Conservation (phyloP, 768 basidiomycete genomes). For the Pholiota conissans region DNA sequence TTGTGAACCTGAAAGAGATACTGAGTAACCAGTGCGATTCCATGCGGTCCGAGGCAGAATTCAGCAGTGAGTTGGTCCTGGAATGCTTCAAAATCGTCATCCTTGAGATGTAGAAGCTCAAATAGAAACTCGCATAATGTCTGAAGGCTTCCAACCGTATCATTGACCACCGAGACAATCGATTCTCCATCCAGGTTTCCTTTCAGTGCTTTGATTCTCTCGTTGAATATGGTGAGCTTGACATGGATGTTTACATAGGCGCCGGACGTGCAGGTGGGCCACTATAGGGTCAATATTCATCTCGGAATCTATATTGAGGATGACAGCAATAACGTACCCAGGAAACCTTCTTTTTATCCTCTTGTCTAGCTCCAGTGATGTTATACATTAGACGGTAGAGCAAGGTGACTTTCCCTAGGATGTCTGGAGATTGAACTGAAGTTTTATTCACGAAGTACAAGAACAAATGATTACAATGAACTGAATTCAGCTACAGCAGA, state of each 20-base stretch:
- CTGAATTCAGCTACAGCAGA: too few species aligned
- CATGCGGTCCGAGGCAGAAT: not conserved
- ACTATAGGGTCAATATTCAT: not conserved
- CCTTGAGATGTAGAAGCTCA: not conserved
- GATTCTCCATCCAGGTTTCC: too few species aligned
- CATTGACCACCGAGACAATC: too few species aligned
- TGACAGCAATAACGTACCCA: too few species aligned
- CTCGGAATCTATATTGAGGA: too few species aligned
- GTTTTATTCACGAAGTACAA: too few species aligned
- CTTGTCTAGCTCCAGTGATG: too few species aligned
- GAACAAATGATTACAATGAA: too few species aligned
- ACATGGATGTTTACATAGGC: not conserved
- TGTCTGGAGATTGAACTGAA: not conserved
- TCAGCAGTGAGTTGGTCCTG: not conserved
- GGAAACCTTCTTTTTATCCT: too few species aligned
- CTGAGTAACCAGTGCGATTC: not conserved
- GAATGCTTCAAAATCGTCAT: not conserved
- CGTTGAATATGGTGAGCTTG: not conserved
- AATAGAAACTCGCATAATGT: conserved; percentile 2
- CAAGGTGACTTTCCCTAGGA: not conserved
- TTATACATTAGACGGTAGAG: not conserved
- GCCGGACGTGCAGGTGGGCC: not conserved
- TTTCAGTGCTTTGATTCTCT: too few species aligned
- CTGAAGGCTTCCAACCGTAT: not conserved
- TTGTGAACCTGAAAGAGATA: not conserved